These are phyloP conservation scores for Naganishia sp. DNA, from an alignment of 1,284 basidiomycete species.

Conservation along the genomic window DNA sequence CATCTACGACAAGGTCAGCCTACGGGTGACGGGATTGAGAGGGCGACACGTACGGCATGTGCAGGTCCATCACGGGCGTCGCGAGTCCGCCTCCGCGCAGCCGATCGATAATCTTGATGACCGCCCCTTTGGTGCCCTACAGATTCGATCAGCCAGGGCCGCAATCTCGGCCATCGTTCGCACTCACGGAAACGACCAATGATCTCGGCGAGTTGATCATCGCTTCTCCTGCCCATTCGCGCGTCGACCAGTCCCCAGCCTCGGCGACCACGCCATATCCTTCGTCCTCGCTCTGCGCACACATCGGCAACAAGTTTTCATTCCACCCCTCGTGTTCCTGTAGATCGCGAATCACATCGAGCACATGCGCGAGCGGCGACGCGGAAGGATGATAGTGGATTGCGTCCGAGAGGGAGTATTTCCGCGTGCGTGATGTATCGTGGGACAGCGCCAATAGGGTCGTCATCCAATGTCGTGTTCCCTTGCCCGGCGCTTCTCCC, in stretches of 20 bases:
- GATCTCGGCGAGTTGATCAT: conserved; percentile 52
- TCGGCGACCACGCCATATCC: conserved; percentile 42
- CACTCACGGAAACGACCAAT: conserved; percentile 48
- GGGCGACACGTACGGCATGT: conserved; percentile 48
- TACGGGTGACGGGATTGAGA: background rate
- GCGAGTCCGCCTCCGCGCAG: conserved; percentile 48
- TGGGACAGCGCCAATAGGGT: conserved; percentile 25
- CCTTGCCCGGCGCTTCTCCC: background rate
- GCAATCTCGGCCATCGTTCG: background rate
- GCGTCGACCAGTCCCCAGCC: conserved; percentile 47
- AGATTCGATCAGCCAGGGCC: background rate
- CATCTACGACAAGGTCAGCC: conserved; percentile 34
- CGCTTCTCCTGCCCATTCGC: conserved; percentile 51
- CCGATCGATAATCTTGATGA: conserved; percentile 48
- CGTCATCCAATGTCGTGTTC: conserved; percentile 24
- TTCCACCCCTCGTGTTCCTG: conserved; percentile 38
- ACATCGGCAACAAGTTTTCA: conserved; percentile 33
- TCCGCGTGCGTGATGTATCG: conserved; percentile 21
- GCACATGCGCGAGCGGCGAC: conserved; percentile 34
- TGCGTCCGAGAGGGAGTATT: conserved; percentile 28
- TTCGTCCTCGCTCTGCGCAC: conserved; percentile 21
- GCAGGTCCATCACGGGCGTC: conserved; percentile 54
- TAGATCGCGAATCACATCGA: conserved; percentile 37
- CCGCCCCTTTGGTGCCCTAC: conserved; percentile 49
- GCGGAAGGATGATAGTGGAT: background rate